Conservation (phyloP, 1,139 yeast species). For the Sugiyamaella xylanicola region DNA sequence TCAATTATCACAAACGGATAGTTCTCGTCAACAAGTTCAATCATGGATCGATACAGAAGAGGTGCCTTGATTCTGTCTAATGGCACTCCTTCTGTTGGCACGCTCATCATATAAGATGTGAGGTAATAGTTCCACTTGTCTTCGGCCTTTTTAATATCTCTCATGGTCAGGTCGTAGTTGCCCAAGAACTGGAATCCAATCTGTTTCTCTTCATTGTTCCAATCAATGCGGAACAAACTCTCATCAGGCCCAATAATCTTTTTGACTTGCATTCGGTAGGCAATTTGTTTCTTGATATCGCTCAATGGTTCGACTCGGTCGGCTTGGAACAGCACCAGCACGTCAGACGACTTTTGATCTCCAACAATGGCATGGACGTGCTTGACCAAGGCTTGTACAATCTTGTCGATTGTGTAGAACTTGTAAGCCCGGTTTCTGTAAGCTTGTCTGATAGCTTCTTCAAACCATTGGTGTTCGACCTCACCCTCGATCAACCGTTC, state of each 20-base stretch:
- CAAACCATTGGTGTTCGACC: slow-evolving; percentile 92
- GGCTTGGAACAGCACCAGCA: slow-evolving; percentile 75
- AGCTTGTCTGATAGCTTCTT: slow-evolving; percentile 92
- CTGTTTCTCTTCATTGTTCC: slow-evolving; percentile 54
- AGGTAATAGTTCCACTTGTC: slow-evolving; percentile 91
- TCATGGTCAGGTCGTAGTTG: slow-evolving; percentile 79
- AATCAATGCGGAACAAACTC: slow-evolving; percentile 86
- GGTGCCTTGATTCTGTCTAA: slow-evolving; percentile 47
- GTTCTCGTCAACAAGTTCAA: slow-evolving; percentile 66
- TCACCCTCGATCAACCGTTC: slow-evolving; percentile 86
- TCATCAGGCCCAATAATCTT: slow-evolving; percentile 80
- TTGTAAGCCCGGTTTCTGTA: slow-evolving; percentile 92
- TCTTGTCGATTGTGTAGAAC: slow-evolving; percentile 90
- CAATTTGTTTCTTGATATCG: slow-evolving; percentile 82
- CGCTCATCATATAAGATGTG: slow-evolving; percentile 90
- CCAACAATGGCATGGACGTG: slow-evolving; percentile 80
- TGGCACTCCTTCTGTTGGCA: slow-evolving; percentile 97
- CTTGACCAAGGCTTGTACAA: slow-evolving; percentile 84
- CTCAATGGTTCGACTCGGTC: slow-evolving; percentile 61
- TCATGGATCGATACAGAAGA: slow-evolving; percentile 36
- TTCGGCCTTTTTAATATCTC: slow-evolving; percentile 71
- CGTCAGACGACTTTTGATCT: slow-evolving; percentile 81
- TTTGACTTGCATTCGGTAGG: slow-evolving; percentile 87
- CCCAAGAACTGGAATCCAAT: slow-evolving; percentile 85
- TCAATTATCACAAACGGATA: slow-evolving; percentile 47